phyloP scores from a whole-genome alignment of 495 filamentous ascomycete species.

The Aspergillus indologenus region DNA sequence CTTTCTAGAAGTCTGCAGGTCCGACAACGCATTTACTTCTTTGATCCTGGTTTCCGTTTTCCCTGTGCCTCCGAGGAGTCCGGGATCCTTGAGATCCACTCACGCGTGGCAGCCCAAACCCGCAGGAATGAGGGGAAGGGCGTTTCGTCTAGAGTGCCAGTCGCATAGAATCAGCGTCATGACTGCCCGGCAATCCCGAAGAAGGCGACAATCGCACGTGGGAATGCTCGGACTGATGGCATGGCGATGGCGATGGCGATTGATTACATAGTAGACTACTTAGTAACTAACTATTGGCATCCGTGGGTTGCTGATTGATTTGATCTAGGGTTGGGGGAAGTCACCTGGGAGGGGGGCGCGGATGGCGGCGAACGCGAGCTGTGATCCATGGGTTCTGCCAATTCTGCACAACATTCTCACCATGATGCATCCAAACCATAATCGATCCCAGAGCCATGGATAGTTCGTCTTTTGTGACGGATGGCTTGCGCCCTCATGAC shows the following conservation, averaged over 20 bases:
- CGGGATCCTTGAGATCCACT: not conserved
- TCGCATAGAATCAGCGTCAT: not conserved
- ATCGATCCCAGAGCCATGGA: not conserved
- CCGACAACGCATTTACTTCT: too few relatives aligned
- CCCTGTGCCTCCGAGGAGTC: too few relatives aligned
- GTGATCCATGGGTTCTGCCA: not conserved
- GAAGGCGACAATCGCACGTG: not conserved
- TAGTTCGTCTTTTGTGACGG: too few relatives aligned
- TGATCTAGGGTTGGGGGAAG: not conserved
- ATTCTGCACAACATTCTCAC: not conserved
- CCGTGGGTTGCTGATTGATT: too few relatives aligned
- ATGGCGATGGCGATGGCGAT: too few relatives aligned
- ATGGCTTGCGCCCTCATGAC: not conserved
- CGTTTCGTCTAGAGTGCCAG: not conserved
- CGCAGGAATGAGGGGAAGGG: not conserved
- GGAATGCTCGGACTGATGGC: not conserved
- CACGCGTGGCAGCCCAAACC: not conserved
- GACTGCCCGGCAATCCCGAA: not conserved
- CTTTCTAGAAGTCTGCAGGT: not conserved
- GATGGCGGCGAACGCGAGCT: not conserved
- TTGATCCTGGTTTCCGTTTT: too few relatives aligned
- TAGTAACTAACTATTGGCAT: too few relatives aligned
- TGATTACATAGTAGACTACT: too few relatives aligned
- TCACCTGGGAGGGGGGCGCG: not conserved
- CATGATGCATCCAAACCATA: too few relatives aligned